Conservation (phyloP, 352 stramenopile species). For the Globisporangium orthogonon region DNA sequence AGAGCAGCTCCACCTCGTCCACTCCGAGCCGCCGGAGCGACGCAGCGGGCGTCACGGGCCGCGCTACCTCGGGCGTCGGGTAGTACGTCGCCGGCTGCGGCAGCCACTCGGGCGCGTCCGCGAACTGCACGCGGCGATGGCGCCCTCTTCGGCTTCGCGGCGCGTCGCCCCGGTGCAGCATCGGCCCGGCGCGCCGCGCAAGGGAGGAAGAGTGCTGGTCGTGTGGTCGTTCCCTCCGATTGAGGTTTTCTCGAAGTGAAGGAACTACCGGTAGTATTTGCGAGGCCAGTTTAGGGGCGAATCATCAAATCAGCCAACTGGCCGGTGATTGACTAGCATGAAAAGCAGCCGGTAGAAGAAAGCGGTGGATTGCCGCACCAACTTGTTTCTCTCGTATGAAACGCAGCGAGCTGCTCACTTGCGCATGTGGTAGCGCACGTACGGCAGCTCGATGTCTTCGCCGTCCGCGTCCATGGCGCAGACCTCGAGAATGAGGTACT, state of each 20-base stretch:
- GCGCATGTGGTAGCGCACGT: slow-evolving; percentile 88
- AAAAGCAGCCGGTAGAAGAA: too few species aligned
- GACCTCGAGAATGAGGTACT: slow-evolving; percentile 96
- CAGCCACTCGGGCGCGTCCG: slow-evolving; percentile 25
- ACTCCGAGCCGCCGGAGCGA: slow-evolving; percentile 43
- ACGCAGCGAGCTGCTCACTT: slow-evolving; percentile 10
- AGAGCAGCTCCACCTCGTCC: slow-evolving; percentile 60
- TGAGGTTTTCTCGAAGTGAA: too few species aligned
- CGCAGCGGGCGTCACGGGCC: slow-evolving; percentile 35
- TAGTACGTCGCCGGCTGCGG: slow-evolving; percentile 38
- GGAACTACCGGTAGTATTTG: too few species aligned
- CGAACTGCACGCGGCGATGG: slow-evolving; percentile 41
- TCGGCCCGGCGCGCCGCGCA: neutral
- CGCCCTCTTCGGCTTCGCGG: neutral
- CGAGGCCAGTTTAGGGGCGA: too few species aligned
- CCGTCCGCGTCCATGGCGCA: slow-evolving; percentile 95
- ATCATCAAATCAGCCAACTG: too few species aligned
- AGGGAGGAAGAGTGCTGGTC: too few species aligned
- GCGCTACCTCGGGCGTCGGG: slow-evolving; percentile 25
- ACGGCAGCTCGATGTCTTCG: slow-evolving; percentile 95
- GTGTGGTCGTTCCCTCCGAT: too few species aligned
- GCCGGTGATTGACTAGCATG: too few species aligned
- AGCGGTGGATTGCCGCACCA: too few species aligned
- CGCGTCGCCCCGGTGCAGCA: neutral
- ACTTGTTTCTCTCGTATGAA: too few species aligned